Evolutionary conservation across 495 filamentous ascomycete species (phyloP).

Genomic region (Hypomontagnella monticulosa): DNA sequence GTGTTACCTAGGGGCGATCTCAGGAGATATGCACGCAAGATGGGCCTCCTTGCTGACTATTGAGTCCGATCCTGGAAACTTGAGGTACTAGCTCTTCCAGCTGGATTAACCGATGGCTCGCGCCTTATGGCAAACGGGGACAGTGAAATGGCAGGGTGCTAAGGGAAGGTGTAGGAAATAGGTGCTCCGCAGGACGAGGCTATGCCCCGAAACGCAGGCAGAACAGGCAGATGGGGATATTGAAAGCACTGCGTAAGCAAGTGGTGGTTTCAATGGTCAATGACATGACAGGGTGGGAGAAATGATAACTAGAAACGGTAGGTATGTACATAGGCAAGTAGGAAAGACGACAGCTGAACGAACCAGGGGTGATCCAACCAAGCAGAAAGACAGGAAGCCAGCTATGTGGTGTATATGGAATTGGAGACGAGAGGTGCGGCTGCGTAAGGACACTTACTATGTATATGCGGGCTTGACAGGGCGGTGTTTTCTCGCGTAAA

Average conservation of each 20-base stretch:
- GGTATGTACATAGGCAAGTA: conserved; percentile 23
- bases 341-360: conserved; percentile 23
- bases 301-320: conserved; percentile 23
- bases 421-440: background rate
- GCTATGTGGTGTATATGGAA: conserved; percentile 3
- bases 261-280: conserved; percentile 11
- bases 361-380: conserved; percentile 8
- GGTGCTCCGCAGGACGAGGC: conserved; percentile 36
- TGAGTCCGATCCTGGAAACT: conserved; percentile 19
- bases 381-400: conserved; percentile 4
- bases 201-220: conserved; percentile 23
- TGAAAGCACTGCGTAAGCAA: conserved; percentile 30
- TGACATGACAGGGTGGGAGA: conserved; percentile 12
- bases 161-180: conserved; percentile 31
- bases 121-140: background rate
- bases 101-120: conserved; percentile 36
- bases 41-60: conserved; percentile 20
- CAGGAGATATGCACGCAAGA: conserved; percentile 20
- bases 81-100: conserved; percentile 21
- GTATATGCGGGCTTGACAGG: conserved; percentile 11
- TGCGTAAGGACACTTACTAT: conserved; percentile 25
- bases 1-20: conserved; percentile 32
- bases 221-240: conserved; percentile 12
- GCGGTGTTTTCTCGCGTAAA: background rate
- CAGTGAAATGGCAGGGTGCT: conserved; percentile 22